Base-by-base conservation (phyloP, 108 stramenopile genomes). In the Fistulifera pelliculosa region DNA sequence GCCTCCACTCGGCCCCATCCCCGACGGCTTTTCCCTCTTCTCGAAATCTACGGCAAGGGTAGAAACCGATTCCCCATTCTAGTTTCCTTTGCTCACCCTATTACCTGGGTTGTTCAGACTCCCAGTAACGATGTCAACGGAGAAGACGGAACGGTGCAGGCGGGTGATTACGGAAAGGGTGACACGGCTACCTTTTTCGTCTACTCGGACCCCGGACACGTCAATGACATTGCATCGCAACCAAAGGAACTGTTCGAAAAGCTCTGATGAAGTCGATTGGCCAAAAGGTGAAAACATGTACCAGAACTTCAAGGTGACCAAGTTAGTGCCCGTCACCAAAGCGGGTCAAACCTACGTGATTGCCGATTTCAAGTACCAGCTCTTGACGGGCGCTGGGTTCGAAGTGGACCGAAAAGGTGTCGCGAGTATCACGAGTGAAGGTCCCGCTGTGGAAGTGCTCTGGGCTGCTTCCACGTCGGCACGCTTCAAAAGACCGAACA, bases 81-180 rank as follows among this genome's bases (percentile, higher is more conserved):
- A 1, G 93, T 96, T 47, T 60, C 75, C 38, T 94, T 93, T 62
- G 66, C 60, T 41, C 86, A 87, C 59, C 94, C 94, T n/a, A 51
- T 79, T 27, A 88, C 87, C 45, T 96, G 96, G 96, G 81, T 96
- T 18, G 89, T 95, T 8, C 74, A 77, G 13, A 52, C 77, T 27
- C 96, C 96, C 1, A 83, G 72, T 62, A 80, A 91, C 23, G 90
- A 96, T 72, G 79, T 78, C 12, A 96, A 96, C 71, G 92, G 91
- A 40, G 96, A 96, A 73, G 94, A 90, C 54, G 96, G 96, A 25
- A 95, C 96, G 8, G 73, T 96, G 41, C 90, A 93, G 31, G 91
- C 89, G 38, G 96, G 96, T 1, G 89, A 96, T 66, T 96, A 96
- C 68, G 86, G 77, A 39, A 94, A 94, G 77, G 96, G 94, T n/a